These are phyloP conservation scores for Pseudozyma flocculosa DNA, from an alignment of 1,284 basidiomycete genomes.

Conservation along the genomic window DNA sequence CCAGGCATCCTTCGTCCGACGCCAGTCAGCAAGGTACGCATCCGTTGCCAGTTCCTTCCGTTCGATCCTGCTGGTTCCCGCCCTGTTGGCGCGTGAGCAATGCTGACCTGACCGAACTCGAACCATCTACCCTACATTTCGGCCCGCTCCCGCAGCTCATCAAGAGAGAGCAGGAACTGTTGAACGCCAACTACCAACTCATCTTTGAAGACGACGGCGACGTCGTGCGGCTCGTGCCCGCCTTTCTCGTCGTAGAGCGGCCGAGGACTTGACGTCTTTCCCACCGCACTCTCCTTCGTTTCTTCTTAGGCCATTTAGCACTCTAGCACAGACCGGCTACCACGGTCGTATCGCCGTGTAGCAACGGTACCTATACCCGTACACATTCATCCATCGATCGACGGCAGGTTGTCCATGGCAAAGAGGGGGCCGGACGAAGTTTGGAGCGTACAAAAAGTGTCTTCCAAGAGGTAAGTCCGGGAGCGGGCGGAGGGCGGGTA, in stretches of 20 bases:
- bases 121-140: too few species aligned
- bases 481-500: too few species aligned
- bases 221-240: constrained; percentile 50
- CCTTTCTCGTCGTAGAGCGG: constrained; percentile 51
- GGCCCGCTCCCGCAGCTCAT: constrained; percentile 11
- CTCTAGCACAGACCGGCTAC: too few species aligned
- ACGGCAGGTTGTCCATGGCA: too few species aligned
- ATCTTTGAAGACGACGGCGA: constrained; percentile 56
- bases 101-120: background rate
- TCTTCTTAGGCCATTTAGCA: too few species aligned
- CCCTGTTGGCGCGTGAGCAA: too few species aligned
- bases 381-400: too few species aligned
- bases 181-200: constrained; percentile 50
- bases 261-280: background rate
- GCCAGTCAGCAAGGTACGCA: constrained; percentile 23
- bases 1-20: constrained; percentile 31
- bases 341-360: too few species aligned
- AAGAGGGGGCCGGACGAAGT: too few species aligned
- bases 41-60: background rate
- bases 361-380: too few species aligned
- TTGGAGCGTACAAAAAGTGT: too few species aligned
- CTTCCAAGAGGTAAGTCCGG: too few species aligned
- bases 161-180: constrained; percentile 43
- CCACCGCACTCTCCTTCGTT: background rate
- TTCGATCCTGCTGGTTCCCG: background rate